A percentile compares a stretch with the other conserved stretches of the same genome.
These are phyloP conservation scores for Talaromyces ruber DNA, from an alignment of 495 filamentous ascomycete species.

Conservation along the genomic window DNA sequence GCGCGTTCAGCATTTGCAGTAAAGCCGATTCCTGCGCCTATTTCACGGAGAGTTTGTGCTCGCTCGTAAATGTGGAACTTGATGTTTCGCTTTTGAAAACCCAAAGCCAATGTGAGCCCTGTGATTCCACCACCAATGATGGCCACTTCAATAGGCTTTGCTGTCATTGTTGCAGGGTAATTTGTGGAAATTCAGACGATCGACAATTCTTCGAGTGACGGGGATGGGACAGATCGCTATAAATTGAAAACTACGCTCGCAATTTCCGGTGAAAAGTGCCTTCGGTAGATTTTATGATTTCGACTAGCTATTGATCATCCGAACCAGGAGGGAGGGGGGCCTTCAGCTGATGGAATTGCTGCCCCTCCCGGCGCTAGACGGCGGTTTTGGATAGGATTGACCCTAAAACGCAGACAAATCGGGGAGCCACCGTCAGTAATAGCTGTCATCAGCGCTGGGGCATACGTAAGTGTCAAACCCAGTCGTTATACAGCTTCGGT, in stretches of 20 bases:
- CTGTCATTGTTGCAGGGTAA: background rate
- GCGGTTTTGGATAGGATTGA: background rate
- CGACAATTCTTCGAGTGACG: background rate
- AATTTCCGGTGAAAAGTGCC: background rate
- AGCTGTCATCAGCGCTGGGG: background rate
- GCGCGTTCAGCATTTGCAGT: slow-evolving; percentile 20
- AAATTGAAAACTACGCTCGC: background rate
- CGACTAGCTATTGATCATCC: background rate
- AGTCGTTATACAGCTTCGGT: background rate
- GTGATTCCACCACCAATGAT: slow-evolving; percentile 39
- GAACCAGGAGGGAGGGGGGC: background rate
- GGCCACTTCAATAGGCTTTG: slow-evolving; percentile 15
- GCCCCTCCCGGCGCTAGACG: background rate
- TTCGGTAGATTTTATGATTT: background rate
- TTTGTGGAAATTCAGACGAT: background rate
- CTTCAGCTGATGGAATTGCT: background rate
- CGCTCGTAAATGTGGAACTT: slow-evolving; percentile 34
- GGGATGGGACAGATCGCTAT: background rate
- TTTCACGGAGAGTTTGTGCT: slow-evolving; percentile 23
- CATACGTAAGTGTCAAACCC: background rate
- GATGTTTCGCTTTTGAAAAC: slow-evolving; percentile 25
- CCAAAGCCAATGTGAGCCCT: slow-evolving; percentile 28
- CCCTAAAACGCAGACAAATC: background rate
- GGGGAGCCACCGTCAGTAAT: background rate
- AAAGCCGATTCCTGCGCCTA: slow-evolving; percentile 38